These are phyloP conservation scores for Fomitopsis palustris DNA, from an alignment of 1,284 basidiomycete species.

Conservation along the genomic window DNA sequence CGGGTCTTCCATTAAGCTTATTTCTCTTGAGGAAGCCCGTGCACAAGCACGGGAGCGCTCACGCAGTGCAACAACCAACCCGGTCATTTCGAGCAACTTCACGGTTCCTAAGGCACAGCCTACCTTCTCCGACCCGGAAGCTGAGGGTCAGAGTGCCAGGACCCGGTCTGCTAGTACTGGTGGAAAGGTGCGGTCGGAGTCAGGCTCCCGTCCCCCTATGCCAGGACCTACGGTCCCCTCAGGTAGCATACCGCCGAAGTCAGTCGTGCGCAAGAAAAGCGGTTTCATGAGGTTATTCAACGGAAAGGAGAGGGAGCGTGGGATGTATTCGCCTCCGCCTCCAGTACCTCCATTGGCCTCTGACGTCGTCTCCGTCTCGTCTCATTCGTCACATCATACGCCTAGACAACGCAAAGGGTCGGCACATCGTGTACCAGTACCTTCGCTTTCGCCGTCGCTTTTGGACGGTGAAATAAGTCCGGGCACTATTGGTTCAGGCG, in stretches of 20 bases:
- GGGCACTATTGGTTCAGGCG: constrained; percentile 6
- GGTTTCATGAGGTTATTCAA: constrained; percentile 80
- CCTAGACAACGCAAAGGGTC: constrained; percentile 17
- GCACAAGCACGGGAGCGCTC: constrained; percentile 51
- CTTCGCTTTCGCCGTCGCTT: constrained; percentile 29
- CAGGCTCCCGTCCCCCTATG: constrained; percentile 31
- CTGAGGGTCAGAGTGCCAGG: constrained; percentile 14
- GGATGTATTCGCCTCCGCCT: constrained; percentile 36
- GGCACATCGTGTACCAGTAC: constrained; percentile 42
- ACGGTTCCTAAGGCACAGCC: constrained; percentile 9
- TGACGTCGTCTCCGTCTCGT: constrained; percentile 15
- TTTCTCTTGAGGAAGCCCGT: constrained; percentile 73
- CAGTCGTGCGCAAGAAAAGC: constrained; percentile 51
- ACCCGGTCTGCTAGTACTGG: constrained; percentile 59
- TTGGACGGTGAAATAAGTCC: constrained; percentile 13
- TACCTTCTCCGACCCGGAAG: constrained; percentile 8
- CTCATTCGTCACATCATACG: constrained; percentile 11
- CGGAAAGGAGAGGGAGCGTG: constrained; percentile 41
- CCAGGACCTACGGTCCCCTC: constrained; percentile 40
- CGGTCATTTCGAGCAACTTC: constrained; percentile 25
- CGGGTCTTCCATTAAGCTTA: constrained; percentile 56
- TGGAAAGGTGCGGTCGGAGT: constrained; percentile 42
- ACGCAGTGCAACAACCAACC: constrained; percentile 46
- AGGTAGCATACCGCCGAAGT: constrained; percentile 13
- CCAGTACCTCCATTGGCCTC: constrained; percentile 52